Evolutionary conservation across 441 rosid species (phyloP).

Genomic region (Aleurites moluccanus): DNA sequence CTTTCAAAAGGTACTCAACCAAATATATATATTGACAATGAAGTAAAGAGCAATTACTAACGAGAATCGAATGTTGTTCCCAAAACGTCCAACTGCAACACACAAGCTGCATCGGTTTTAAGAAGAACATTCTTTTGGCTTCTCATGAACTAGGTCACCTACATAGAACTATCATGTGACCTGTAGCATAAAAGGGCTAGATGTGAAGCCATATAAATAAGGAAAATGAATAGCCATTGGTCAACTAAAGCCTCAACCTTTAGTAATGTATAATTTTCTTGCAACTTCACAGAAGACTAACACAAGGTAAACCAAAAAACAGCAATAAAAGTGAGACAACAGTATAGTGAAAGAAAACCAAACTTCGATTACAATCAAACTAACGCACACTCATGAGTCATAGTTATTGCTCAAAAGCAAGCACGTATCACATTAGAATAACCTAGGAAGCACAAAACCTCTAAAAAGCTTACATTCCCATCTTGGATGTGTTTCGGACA

Average conservation of each 20-base stretch:
- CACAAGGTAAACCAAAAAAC: background rate
- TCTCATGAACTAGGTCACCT: constrained; percentile 38
- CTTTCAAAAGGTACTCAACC: background rate
- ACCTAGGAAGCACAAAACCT: too few relatives aligned
- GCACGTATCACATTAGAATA: background rate
- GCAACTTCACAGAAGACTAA: background rate
- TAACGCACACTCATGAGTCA: background rate
- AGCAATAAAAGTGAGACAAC: background rate
- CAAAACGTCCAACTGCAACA: constrained; percentile 67
- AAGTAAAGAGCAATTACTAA: background rate
- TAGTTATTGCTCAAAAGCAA: background rate
- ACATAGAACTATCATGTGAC: constrained; percentile 21
- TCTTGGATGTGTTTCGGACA: background rate
- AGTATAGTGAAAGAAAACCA: background rate
- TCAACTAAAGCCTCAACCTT: background rate
- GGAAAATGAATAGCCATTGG: background rate
- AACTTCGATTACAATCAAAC: background rate
- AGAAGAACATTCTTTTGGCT: constrained; percentile 61
- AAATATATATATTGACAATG: too few relatives aligned
- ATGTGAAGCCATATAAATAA: constrained; percentile 28
- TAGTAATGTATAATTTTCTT: background rate
- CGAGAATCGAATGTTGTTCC: constrained; percentile 44
- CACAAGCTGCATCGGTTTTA: constrained; percentile 48
- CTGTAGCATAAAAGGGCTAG: background rate
- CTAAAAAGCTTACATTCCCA: too few relatives aligned